Evolutionary conservation across 345 rosid genomes (phyloP).

Genomic region (Bretschneidera sinensis): DNA sequence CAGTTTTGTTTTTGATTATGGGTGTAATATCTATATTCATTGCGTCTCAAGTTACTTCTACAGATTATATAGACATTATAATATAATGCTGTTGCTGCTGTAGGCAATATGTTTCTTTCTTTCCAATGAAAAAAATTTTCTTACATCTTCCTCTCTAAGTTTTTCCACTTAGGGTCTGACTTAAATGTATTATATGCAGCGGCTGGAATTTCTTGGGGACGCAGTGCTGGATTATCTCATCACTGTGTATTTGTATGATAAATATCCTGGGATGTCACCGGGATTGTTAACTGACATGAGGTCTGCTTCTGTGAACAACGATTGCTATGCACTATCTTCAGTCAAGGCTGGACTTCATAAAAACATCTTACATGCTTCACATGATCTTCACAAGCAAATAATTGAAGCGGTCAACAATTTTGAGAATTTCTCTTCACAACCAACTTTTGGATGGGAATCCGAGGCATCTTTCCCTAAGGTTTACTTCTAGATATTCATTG

Average conservation of each 20-base stretch:
- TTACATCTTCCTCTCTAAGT: background rate
- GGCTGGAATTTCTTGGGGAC: slow-evolving; percentile 94
- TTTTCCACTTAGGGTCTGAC: background rate
- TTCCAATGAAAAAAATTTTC: background rate
- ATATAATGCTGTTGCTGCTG: too few relatives aligned
- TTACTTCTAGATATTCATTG: background rate
- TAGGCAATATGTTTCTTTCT: too few relatives aligned
- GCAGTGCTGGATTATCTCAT: slow-evolving; percentile 75
- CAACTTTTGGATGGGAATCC: slow-evolving; percentile 79
- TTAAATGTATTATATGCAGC: slow-evolving; percentile 33
- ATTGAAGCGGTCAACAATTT: slow-evolving; percentile 23
- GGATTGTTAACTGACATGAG: slow-evolving; percentile 84
- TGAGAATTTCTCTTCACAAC: slow-evolving; percentile 23
- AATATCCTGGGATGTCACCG: slow-evolving; percentile 67
- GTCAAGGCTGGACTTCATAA: slow-evolving; percentile 56
- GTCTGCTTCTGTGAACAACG: slow-evolving; percentile 93
- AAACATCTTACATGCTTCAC: slow-evolving; percentile 68
- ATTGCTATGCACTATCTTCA: slow-evolving; percentile 63
- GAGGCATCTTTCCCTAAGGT: slow-evolving; percentile 83
- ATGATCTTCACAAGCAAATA: slow-evolving; percentile 55
- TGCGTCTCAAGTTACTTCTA: too few relatives aligned
- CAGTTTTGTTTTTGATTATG: background rate
- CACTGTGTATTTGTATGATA: slow-evolving; percentile 47
- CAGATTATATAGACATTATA: too few relatives aligned
- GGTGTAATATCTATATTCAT: background rate